Conservation (phyloP, 305 asterid species). For the Fraxinus sp. region DNA sequence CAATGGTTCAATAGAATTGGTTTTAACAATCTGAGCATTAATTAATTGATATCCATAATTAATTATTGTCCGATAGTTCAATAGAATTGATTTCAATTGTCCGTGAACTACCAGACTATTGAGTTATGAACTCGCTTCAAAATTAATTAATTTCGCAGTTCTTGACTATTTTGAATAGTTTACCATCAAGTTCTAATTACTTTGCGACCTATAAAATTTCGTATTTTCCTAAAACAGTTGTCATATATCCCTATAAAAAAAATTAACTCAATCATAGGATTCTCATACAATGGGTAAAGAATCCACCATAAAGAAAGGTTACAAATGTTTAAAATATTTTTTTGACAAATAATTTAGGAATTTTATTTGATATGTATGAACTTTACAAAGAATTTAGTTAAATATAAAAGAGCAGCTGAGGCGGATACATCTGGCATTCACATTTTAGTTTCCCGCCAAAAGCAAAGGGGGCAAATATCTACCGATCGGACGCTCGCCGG, state of each 20-base stretch:
- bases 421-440: neutral
- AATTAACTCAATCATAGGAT: neutral
- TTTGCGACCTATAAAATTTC: neutral
- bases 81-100: neutral
- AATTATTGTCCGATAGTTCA: neutral
- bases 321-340: neutral
- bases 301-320: neutral
- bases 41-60: neutral
- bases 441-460: constrained; percentile 57
- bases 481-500: constrained; percentile 23
- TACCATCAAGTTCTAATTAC: neutral
- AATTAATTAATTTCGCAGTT: neutral
- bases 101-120: neutral
- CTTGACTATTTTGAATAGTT: neutral
- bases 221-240: neutral
- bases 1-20: neutral
- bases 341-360: neutral
- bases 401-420: neutral
- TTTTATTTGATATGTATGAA: neutral
- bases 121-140: neutral
- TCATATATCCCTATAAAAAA: neutral
- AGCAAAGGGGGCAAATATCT: constrained; percentile 11
- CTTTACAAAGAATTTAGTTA: neutral
- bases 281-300: neutral
- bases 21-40: neutral